These are phyloP conservation scores for Triglochin maritima DNA, from an alignment of 106 monocot genomes.

Conservation along the genomic window DNA sequence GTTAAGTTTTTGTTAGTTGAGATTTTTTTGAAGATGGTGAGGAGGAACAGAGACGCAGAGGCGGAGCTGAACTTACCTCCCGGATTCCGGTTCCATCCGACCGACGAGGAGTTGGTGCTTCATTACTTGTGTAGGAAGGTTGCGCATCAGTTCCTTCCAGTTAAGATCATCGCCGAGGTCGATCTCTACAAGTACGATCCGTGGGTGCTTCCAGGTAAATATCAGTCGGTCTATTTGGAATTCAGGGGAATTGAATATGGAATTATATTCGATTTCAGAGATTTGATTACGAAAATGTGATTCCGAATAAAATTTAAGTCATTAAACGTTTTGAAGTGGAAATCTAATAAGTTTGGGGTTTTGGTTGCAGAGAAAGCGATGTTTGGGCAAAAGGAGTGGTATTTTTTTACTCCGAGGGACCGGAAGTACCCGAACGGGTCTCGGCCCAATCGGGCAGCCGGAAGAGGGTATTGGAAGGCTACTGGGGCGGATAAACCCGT, in stretches of 20 bases:
- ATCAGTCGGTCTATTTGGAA: too few species aligned
- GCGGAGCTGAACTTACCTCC: conserved; percentile 51
- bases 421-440: conserved; percentile 29
- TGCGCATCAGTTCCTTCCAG: conserved; percentile 16
- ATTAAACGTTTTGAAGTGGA: too few species aligned
- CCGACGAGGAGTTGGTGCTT: conserved; percentile 57
- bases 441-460: conserved; percentile 48
- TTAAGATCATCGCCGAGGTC: conserved; percentile 21
- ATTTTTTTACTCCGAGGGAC: conserved; percentile 41
- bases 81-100: conserved; percentile 87
- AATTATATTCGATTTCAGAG: too few species aligned
- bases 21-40: neutral
- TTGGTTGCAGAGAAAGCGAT: conserved; percentile 29
- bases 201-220: conserved; percentile 19
- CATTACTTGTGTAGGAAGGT: conserved; percentile 19
- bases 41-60: conserved; percentile 20
- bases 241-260: too few species aligned
- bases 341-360: too few species aligned
- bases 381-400: conserved; percentile 54
- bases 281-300: too few species aligned
- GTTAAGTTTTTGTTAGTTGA: too few species aligned
- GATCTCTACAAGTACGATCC: conserved; percentile 26
- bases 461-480: conserved; percentile 49
- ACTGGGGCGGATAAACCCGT: conserved; percentile 48
- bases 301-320: too few species aligned